Base-by-base conservation (phyloP, 768 basidiomycete genomes). In the Atractiella rhizophila region DNA sequence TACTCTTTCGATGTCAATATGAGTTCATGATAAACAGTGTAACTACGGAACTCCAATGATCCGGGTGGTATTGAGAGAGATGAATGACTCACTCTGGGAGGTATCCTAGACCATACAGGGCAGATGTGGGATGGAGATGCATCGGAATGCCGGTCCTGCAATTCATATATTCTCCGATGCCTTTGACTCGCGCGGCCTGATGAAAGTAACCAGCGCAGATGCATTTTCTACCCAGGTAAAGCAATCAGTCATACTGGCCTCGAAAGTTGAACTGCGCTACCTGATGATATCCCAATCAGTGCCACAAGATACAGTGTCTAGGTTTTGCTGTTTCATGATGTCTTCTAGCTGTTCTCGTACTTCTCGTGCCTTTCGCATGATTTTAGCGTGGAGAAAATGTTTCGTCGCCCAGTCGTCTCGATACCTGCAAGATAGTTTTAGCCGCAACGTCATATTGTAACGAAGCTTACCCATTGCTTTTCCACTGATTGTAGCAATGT, bases 281-380 rank as follows among this genome's bases (percentile, higher is more conserved):
- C 73, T 61, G 47, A 94, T 66, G 19, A 86, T 60, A 54, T 98
- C 91, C 60, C 83, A 96, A 56, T 96, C 85, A 0, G 86, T 94
- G 6, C 88, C 88, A 28, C 73, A 75, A 5, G 83, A 82, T 50
- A 81, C 69, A 18, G 82, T 59, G 35, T 78, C 79, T 77, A 96
- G 81, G 64, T 94, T 94, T 61, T 94, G 86, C 59, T 80, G 78
- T 55, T 91, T 88, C 85, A 94, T 94, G 59, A 98, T 96, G 54
- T 98, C 91, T 56, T 94, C 86, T 13, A 98, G 68, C 62, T 98
- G 91, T 3, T 68, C 70, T 24, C 91, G 73, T 28, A 98, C 91
- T 63, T 98, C 91, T 24, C 88, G 68, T 5, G 80, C 79, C 60
- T 98, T 98, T 30, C 88, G 67, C 27, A 98, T 67, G 29, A 94